These are phyloP conservation scores for Pneumocystis oryctolagi DNA, from an alignment of 1,139 yeast genomes.

Conservation along the genomic window DNA sequence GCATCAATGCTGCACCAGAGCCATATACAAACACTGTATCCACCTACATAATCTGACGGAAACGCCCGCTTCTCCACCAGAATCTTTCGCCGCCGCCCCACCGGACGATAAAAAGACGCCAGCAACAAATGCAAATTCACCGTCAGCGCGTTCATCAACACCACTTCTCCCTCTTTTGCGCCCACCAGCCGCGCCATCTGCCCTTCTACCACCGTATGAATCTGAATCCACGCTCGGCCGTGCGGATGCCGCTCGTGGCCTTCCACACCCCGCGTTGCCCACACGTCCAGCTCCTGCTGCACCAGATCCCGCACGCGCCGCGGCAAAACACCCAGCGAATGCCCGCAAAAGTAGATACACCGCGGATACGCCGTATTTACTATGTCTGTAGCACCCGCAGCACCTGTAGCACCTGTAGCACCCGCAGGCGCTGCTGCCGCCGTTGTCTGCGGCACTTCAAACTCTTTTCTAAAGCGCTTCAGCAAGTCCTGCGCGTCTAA, in stretches of 20 bases:
- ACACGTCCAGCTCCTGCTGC: slow-evolving; percentile 55
- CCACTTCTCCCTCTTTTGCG: slow-evolving; percentile 57
- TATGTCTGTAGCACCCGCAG: too few species aligned
- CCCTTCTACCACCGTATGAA: slow-evolving; percentile 62
- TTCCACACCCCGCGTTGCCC: slow-evolving; percentile 70
- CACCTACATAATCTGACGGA: slow-evolving; percentile 57
- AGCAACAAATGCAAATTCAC: slow-evolving; percentile 63
- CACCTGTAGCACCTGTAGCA: too few species aligned
- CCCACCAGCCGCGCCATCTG: slow-evolving; percentile 63
- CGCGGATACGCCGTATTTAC: too few species aligned
- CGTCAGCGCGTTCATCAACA: slow-evolving; percentile 77
- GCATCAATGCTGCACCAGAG: too few species aligned
- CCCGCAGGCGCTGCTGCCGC: too few species aligned
- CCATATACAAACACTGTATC: too few species aligned
- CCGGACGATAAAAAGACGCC: slow-evolving; percentile 60
- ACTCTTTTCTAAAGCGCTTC: too few species aligned
- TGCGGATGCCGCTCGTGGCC: slow-evolving; percentile 51
- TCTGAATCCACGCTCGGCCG: slow-evolving; percentile 58
- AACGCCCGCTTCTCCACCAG: slow-evolving; percentile 76
- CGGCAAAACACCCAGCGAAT: slow-evolving; percentile 86
- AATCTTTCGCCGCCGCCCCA: slow-evolving; percentile 42
- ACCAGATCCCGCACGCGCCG: slow-evolving; percentile 42
- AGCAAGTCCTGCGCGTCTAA: too few species aligned
- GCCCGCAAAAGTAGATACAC: slow-evolving; percentile 68
- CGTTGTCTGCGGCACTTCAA: too few species aligned